Base-by-base conservation (phyloP, 768 basidiomycete genomes). In the Rhizopogon salebrosus region DNA sequence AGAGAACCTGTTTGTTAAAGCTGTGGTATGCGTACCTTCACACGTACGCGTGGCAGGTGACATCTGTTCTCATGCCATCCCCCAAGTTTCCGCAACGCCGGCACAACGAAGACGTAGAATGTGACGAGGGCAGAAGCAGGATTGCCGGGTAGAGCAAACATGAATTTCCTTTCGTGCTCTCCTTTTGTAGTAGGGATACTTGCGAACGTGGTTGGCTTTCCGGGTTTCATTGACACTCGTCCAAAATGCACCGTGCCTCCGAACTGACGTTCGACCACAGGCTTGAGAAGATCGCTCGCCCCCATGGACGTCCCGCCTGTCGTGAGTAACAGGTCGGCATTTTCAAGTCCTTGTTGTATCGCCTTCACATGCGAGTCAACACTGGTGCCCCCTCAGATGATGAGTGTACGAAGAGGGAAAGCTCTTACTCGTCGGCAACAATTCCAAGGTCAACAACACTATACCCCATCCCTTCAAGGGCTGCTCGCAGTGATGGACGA, bases 261-360 rank as follows among this genome's bases (percentile, higher is more conserved):
- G 51, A 94, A 78, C 39, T 86, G 77, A 14, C 84, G 80, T 67
- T 95, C 92, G 52, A 95, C 86, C 53, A 93, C 80, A 1, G 92
- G 92, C 66, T 95, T 94, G 37, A 95, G 69, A 20, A 95, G 75
- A 66, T 95, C 92, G 1, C 83, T 84, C 2, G 92, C 79, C 0
- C 92, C 92, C 92, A 95, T 95, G 2, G 89, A 92, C 4, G 92
- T 93, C 4, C 92, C 92, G 10, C 92, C 92, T 1, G 92, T 95
- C 1, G 89, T 88, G 10, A 95, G 70, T 13, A 95, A 64, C 7
- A 95, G 67, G 62, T 95, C 92, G 0, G 89, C 87, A 18, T 65
- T 61, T 35, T 77, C 72, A 6, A 89, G 72, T 0, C 85, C 91
- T 27, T 66, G 68, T 54, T 66, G 61, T 43, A 95, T 76, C 3